These are phyloP conservation scores for Eutypa lata DNA, from an alignment of 2,329 filamentous ascomycete genomes.

Conservation along the genomic window DNA sequence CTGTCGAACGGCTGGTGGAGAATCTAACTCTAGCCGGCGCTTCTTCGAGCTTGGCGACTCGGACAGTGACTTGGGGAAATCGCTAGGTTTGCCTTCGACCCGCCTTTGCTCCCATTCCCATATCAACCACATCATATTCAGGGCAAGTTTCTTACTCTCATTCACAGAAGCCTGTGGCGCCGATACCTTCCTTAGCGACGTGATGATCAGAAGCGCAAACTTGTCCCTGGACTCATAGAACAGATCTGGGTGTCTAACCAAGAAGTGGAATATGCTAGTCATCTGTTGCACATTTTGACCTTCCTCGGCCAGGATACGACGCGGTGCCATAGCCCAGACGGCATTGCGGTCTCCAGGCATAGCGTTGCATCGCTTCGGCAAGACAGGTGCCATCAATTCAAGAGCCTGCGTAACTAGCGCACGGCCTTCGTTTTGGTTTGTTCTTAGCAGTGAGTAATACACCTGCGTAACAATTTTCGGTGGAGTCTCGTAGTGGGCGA, in stretches of 20 bases:
- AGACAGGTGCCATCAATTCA: constrained; percentile 89
- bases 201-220: constrained; percentile 84
- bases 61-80: constrained; percentile 40
- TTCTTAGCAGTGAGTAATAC: constrained; percentile 85
- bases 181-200: constrained; percentile 84
- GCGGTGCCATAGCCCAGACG: constrained; percentile 84
- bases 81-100: constrained; percentile 56
- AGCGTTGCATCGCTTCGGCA: constrained; percentile 77
- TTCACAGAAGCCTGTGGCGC: constrained; percentile 78
- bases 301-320: constrained; percentile 89
- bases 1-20: constrained; percentile 50
- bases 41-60: constrained; percentile 74
- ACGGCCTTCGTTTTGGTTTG: constrained; percentile 92
- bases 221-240: constrained; percentile 96
- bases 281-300: constrained; percentile 93
- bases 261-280: constrained; percentile 95
- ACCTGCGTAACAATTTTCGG: constrained; percentile 95
- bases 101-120: constrained; percentile 90
- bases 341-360: constrained; percentile 69
- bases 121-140: constrained; percentile 87
- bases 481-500: constrained; percentile 93
- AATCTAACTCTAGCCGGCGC: constrained; percentile 69
- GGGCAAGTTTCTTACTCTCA: constrained; percentile 85
- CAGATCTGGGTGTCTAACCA: constrained; percentile 85
- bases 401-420: constrained; percentile 90